Conservation (phyloP, 805 yeast genomes). For the Suhomyces pyralidae region DNA sequence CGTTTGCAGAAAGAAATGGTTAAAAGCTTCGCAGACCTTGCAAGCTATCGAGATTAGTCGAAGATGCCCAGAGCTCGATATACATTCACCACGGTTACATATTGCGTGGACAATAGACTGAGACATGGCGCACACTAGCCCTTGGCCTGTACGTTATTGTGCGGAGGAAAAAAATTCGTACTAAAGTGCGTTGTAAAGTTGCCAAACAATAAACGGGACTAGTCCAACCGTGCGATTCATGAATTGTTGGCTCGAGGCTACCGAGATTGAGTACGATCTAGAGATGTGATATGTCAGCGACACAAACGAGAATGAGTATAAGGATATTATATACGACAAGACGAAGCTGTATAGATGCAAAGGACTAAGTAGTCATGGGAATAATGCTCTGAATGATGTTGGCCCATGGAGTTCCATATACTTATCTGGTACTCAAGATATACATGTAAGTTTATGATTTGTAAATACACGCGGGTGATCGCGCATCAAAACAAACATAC, state of each 20-base stretch:
- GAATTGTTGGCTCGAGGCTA: not conserved
- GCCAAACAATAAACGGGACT: not conserved
- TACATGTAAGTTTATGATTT: not conserved
- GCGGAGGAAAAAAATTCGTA: not conserved
- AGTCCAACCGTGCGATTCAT: not conserved
- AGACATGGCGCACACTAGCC: not conserved
- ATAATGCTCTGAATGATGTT: not conserved
- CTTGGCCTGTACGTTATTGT: not conserved
- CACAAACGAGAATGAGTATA: not conserved
- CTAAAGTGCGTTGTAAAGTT: not conserved
- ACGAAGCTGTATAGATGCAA: not conserved
- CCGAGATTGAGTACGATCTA: not conserved
- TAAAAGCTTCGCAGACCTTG: not conserved
- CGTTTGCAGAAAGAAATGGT: not conserved
- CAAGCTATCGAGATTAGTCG: not conserved
- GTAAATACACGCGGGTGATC: not conserved
- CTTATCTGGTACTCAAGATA: not conserved
- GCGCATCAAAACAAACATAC: not conserved
- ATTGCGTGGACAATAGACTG: not conserved
- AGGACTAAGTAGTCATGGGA: not conserved
- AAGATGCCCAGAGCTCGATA: not conserved
- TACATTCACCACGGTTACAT: not conserved
- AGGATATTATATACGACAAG: not conserved
- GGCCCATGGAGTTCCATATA: not conserved
- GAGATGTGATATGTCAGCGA: not conserved